Evolutionary conservation across 108 stramenopile genomes (phyloP).

Genomic region (Cyclostephanos invisitatus): DNA sequence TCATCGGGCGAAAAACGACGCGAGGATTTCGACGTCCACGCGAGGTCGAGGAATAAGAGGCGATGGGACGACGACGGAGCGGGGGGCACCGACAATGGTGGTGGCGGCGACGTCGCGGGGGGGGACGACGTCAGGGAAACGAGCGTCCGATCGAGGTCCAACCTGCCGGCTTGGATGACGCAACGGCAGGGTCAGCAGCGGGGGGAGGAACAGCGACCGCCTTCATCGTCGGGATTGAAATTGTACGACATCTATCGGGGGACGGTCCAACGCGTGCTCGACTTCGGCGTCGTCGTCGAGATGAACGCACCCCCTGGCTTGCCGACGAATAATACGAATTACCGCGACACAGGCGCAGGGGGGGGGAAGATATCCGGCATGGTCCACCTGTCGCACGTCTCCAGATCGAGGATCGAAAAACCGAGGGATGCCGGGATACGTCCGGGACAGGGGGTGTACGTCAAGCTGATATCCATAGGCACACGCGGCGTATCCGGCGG

Average conservation of each 20-base stretch:
- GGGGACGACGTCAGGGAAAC: slow-evolving; percentile 36
- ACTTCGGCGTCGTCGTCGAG: slow-evolving; percentile 92
- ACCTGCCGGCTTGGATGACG: slow-evolving; percentile 92
- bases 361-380: slow-evolving; percentile 71
- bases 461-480: slow-evolving; percentile 90
- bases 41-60: slow-evolving; percentile 32
- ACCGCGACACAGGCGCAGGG: background rate
- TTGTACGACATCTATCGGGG: slow-evolving; percentile 87
- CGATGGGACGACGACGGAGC: slow-evolving; percentile 31
- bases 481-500: slow-evolving; percentile 34
- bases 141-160: slow-evolving; percentile 59
- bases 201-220: slow-evolving; percentile 32
- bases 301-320: slow-evolving; percentile 32
- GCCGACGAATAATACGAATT: background rate
- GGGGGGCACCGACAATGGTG: too few relatives aligned
- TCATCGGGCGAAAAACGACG: slow-evolving; percentile 6
- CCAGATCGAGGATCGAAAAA: slow-evolving; percentile 52
- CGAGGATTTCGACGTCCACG: slow-evolving; percentile 33
- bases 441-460: slow-evolving; percentile 76
- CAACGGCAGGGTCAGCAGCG: slow-evolving; percentile 30
- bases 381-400: slow-evolving; percentile 86
- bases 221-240: slow-evolving; percentile 35
- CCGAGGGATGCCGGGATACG: slow-evolving; percentile 66
- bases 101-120: too few relatives aligned
- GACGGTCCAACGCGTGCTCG: slow-evolving; percentile 78